Conservation (phyloP, 2,329 filamentous ascomycete genomes). For the Trichophyton equinum region DNA sequence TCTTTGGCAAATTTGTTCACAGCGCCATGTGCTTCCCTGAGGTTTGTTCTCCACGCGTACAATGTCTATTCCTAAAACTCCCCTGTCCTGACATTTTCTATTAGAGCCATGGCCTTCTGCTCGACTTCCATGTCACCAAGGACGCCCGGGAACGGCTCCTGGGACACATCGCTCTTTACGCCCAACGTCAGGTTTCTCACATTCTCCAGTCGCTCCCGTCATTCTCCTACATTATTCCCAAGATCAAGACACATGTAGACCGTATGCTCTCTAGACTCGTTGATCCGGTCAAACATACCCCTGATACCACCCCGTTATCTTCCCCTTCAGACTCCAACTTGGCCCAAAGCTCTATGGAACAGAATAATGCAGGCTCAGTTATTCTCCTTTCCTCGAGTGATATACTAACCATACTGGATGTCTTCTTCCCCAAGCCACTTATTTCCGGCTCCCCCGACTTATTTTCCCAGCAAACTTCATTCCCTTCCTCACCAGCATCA, state of each 20-base stretch:
- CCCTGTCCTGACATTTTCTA: background rate
- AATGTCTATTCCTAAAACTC: too few species aligned
- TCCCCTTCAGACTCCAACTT: background rate
- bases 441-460: conserved; percentile 15
- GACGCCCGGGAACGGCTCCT: conserved; percentile 68
- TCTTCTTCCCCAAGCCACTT: conserved; percentile 52
- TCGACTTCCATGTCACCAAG: conserved; percentile 84
- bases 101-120: conserved; percentile 52
- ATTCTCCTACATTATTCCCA: conserved; percentile 25
- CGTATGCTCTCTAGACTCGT: conserved; percentile 23
- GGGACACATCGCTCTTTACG: conserved; percentile 64
- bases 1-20: conserved; percentile 77
- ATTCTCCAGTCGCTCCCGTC: conserved; percentile 51
- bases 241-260: conserved; percentile 25
- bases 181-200: conserved; percentile 67
- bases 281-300: background rate
- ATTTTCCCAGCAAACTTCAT: conserved; percentile 17
- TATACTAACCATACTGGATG: conserved; percentile 65
- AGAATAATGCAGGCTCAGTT: background rate
- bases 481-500: conserved; percentile 18
- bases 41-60: conserved; percentile 34
- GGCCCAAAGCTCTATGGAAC: conserved; percentile 1
- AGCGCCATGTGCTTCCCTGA: conserved; percentile 82
- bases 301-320: background rate
- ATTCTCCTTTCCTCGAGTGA: conserved; percentile 52